A percentile compares a stretch with the other conserved stretches of the same genome.
Conservation (phyloP, 2,329 filamentous ascomycete species). For the Cladobotryum protrusum region DNA sequence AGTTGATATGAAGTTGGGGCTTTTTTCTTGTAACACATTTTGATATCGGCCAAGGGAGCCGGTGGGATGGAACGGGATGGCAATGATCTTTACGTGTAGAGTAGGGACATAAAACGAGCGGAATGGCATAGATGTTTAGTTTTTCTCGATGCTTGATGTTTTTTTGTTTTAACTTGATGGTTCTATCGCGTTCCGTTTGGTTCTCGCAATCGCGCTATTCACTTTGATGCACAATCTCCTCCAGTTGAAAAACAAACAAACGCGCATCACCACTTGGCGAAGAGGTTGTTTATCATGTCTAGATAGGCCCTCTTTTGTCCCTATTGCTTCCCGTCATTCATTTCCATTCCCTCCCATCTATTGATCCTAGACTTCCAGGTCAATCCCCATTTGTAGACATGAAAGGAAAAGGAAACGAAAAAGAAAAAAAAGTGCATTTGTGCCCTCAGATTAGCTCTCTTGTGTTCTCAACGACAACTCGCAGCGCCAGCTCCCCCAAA, state of each 20-base stretch:
- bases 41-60: background rate
- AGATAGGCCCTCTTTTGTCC: too few species aligned
- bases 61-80: background rate
- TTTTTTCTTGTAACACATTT: background rate
- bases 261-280: too few species aligned
- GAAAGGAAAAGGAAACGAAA: background rate
- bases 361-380: too few species aligned
- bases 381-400: background rate
- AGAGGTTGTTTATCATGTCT: too few species aligned
- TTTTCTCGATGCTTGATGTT: background rate
- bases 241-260: too few species aligned
- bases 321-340: too few species aligned
- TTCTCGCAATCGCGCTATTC: too few species aligned
- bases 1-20: background rate
- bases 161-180: too few species aligned
- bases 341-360: too few species aligned
- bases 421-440: conserved; percentile 2
- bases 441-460: conserved; percentile 54
- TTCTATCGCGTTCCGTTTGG: too few species aligned
- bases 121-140: conserved; percentile 7
- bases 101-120: conserved; percentile 14
- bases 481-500: conserved; percentile 14
- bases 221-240: too few species aligned
- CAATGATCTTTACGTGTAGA: conserved; percentile 15
- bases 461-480: conserved; percentile 48